These are phyloP conservation scores for Boechera stricta DNA, from an alignment of 345 rosid species.

Conservation along the genomic window DNA sequence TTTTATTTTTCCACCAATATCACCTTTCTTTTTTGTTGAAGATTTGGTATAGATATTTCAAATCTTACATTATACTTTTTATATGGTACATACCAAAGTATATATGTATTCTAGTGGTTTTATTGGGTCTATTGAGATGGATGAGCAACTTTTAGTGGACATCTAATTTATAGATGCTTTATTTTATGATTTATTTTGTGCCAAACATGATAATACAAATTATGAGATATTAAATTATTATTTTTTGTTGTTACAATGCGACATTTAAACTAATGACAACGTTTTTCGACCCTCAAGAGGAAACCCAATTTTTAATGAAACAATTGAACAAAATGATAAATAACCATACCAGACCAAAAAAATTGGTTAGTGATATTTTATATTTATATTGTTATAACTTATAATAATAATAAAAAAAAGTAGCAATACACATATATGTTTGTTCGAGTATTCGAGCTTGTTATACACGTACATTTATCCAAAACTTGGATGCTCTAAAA, in stretches of 20 bases:
- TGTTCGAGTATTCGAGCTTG: not conserved
- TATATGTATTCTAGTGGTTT: conserved; percentile 35
- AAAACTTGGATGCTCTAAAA: not conserved
- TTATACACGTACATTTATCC: not conserved
- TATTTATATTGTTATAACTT: not conserved
- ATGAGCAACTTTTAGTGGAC: conserved; percentile 15
- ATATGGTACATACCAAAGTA: conserved; percentile 35
- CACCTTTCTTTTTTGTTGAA: conserved; percentile 37
- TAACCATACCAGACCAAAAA: not conserved
- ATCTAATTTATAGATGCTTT: not conserved
- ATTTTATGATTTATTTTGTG: no score
- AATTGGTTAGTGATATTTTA: not conserved
- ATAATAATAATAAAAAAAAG: no score
- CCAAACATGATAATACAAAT: not conserved
- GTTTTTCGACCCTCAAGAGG: not conserved
- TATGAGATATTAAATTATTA: not conserved
- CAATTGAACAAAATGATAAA: not conserved
- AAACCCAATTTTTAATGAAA: not conserved
- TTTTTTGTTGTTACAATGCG: not conserved
- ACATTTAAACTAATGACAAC: not conserved
- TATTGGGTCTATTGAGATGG: conserved; percentile 32
- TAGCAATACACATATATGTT: not conserved
- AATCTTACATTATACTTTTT: conserved; percentile 39
- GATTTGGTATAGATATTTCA: conserved; percentile 44
- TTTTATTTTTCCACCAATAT: conserved; percentile 40